These are phyloP conservation scores for Pyrus bretschneideri DNA, from an alignment of 306 rosid species.

Conservation along the genomic window DNA sequence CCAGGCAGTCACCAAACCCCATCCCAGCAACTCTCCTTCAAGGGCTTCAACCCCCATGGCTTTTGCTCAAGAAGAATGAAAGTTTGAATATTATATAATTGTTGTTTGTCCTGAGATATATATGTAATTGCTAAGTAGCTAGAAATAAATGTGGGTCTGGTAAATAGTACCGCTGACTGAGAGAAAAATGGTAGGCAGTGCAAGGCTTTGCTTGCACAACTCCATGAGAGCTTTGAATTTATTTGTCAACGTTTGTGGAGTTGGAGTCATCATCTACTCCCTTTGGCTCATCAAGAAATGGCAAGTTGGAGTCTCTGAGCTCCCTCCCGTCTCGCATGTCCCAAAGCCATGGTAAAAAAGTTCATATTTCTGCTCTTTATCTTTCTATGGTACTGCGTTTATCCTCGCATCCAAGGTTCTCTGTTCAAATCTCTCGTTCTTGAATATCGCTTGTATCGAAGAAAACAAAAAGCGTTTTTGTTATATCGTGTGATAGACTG, in stretches of 20 bases:
- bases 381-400: background rate
- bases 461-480: background rate
- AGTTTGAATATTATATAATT: background rate
- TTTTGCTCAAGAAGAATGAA: background rate
- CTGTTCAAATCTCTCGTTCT: background rate
- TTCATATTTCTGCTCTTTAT: background rate
- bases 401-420: background rate
- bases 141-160: background rate
- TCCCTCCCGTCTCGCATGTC: constrained; percentile 5
- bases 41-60: background rate
- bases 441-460: background rate
- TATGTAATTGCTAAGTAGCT: background rate
- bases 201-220: constrained; percentile 24
- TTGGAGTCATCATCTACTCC: constrained; percentile 36
- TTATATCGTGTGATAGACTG: constrained; percentile 33
- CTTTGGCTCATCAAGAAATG: constrained; percentile 51
- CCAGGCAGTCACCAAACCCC: background rate
- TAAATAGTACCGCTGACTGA: too few relatives aligned
- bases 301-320: constrained; percentile 21
- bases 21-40: background rate
- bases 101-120: background rate
- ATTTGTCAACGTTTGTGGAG: constrained; percentile 28
- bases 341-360: constrained; percentile 30
- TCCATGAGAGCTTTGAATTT: constrained; percentile 23
- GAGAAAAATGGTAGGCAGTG: constrained; percentile 21